Conservation (phyloP, 305 asterid genomes). For the Fraxinus nigra region DNA sequence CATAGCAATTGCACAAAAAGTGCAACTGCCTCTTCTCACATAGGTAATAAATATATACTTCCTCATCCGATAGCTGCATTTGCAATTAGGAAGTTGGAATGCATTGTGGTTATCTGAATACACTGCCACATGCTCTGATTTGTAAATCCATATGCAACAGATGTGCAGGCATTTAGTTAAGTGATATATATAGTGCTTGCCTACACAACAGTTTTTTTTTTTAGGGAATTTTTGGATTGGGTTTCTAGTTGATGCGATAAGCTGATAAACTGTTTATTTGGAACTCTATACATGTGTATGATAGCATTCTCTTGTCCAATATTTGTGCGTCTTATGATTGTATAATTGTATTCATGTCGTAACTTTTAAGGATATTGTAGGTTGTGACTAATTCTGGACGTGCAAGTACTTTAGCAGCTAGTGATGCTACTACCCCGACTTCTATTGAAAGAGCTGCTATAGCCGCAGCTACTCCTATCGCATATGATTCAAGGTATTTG, state of each 20-base stretch:
- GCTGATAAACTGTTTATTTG: background rate
- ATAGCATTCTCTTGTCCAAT: background rate
- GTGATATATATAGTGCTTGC: background rate
- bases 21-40: background rate
- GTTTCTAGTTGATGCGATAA: background rate
- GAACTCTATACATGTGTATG: background rate
- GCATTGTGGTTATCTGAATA: background rate
- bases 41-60: background rate
- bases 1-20: background rate
- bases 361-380: conserved; percentile 37
- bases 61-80: background rate
- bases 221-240: background rate
- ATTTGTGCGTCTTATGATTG: background rate
- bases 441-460: conserved; percentile 96
- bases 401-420: conserved; percentile 93
- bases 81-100: background rate
- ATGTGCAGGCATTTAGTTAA: background rate
- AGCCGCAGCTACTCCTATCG: conserved; percentile 98
- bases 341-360: background rate
- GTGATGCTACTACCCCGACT: conserved; percentile 97
- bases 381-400: conserved; percentile 98
- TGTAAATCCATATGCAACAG: background rate
- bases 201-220: background rate
- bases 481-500: conserved; percentile 82
- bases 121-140: background rate